phyloP scores from a whole-genome alignment of 371 early-diverging fungal genomes.

The Lichtheimia corymbifera region DNA sequence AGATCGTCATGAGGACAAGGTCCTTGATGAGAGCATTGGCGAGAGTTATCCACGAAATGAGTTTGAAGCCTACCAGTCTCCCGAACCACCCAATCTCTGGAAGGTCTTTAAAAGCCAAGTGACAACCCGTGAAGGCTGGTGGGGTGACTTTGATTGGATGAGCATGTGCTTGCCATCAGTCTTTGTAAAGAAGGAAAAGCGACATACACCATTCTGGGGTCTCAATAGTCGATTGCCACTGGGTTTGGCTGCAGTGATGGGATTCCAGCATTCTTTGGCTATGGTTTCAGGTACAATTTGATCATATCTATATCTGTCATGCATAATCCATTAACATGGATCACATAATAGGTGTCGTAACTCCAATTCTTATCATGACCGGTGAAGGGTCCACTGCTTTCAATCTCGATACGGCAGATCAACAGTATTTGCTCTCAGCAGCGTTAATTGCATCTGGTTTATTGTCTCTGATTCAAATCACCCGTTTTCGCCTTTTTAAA shows the following conservation, averaged over 20 bases:
- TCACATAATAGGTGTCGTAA: slow-evolving; percentile 47
- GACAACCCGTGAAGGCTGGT: slow-evolving; percentile 61
- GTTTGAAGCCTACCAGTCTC: slow-evolving; percentile 41
- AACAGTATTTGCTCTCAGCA: slow-evolving; percentile 56
- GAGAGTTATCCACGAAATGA: slow-evolving; percentile 17
- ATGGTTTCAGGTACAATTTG: slow-evolving; percentile 34
- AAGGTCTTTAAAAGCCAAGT: slow-evolving; percentile 38
- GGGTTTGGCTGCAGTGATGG: slow-evolving; percentile 57
- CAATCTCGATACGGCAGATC: slow-evolving; percentile 47
- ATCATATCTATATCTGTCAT: neutral
- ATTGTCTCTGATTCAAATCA: slow-evolving; percentile 59
- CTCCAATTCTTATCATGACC: slow-evolving; percentile 58
- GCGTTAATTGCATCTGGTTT: slow-evolving; percentile 63
- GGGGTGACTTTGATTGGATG: slow-evolving; percentile 59
- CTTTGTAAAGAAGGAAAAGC: slow-evolving; percentile 30
- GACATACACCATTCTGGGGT: slow-evolving; percentile 59
- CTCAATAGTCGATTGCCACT: slow-evolving; percentile 58
- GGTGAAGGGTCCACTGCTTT: slow-evolving; percentile 51
- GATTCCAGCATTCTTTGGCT: slow-evolving; percentile 63
- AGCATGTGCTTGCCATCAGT: slow-evolving; percentile 55
- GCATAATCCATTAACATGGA: neutral
- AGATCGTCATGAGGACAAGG: neutral
- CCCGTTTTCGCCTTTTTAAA: slow-evolving; percentile 53
- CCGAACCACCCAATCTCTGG: slow-evolving; percentile 29
- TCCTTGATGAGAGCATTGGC: neutral